Conservation (phyloP, 108 stramenopile species). For the Hondaea fermentalgiana region DNA sequence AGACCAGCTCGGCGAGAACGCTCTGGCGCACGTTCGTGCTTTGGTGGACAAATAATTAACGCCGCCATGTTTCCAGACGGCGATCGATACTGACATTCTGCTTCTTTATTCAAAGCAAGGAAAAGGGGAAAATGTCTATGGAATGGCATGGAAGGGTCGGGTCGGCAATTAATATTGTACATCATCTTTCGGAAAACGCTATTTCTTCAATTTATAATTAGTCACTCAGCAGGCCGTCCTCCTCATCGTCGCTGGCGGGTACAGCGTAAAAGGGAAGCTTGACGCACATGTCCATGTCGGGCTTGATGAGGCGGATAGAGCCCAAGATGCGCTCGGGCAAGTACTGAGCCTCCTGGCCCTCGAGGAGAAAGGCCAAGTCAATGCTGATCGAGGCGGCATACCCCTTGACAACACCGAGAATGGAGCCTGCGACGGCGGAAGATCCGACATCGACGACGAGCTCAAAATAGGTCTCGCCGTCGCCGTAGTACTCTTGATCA, state of each 20-base stretch:
- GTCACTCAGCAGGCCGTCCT: background rate
- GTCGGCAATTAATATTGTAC: too few relatives aligned
- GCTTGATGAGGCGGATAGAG: background rate
- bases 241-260: background rate
- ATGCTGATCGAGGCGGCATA: conserved; percentile 31
- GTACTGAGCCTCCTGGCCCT: conserved; percentile 45
- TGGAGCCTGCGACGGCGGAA: conserved; percentile 32
- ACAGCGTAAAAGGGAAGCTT: background rate
- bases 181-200: too few relatives aligned
- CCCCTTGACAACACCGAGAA: conserved; percentile 39
- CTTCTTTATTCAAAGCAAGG: too few relatives aligned
- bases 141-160: too few relatives aligned
- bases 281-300: background rate
- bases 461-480: conserved; percentile 39
- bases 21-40: background rate
- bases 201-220: background rate
- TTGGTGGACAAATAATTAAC: background rate
- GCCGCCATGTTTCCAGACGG: too few relatives aligned
- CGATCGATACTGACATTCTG: too few relatives aligned
- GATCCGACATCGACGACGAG: conserved; percentile 46
- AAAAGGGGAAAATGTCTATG: too few relatives aligned
- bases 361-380: conserved; percentile 42
- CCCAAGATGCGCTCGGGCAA: conserved; percentile 46
- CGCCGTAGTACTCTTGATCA: background rate
- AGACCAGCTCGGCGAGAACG: conserved; percentile 13